Conservation (phyloP, 2,329 filamentous ascomycete species). For the Ophiostoma himal-ulmi region DNA sequence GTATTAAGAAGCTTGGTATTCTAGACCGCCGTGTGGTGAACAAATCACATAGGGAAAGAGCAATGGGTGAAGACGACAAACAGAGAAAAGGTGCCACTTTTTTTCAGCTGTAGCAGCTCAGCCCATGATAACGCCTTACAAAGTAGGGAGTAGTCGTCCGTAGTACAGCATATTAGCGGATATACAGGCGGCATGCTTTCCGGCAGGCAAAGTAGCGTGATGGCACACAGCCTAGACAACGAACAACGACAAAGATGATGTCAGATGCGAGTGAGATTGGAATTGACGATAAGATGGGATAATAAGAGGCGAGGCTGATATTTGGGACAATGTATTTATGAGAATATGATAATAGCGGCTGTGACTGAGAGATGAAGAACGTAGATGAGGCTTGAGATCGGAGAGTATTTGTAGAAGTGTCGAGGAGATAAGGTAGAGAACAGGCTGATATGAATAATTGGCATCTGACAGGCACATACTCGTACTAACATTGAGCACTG, state of each 20-base stretch:
- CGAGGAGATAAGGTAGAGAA: background rate
- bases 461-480: background rate
- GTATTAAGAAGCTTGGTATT: background rate
- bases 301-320: background rate
- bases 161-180: background rate
- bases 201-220: constrained; percentile 20
- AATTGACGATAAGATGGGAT: background rate
- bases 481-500: background rate
- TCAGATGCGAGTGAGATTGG: background rate
- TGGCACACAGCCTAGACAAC: background rate
- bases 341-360: background rate
- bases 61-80: background rate
- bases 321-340: background rate
- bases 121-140: background rate
- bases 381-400: background rate
- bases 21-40: background rate
- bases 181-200: background rate
- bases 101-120: background rate
- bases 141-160: no score
- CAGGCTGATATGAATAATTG: background rate
- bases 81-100: background rate
- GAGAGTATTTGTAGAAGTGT: background rate
- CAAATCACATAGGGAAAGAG: background rate
- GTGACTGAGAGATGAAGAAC: background rate
- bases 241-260: background rate